Percentiles rank a stretch among this genome's conserved stretches.
Conservation (phyloP, 2,329 filamentous ascomycete species). For the Knufia petricola region DNA sequence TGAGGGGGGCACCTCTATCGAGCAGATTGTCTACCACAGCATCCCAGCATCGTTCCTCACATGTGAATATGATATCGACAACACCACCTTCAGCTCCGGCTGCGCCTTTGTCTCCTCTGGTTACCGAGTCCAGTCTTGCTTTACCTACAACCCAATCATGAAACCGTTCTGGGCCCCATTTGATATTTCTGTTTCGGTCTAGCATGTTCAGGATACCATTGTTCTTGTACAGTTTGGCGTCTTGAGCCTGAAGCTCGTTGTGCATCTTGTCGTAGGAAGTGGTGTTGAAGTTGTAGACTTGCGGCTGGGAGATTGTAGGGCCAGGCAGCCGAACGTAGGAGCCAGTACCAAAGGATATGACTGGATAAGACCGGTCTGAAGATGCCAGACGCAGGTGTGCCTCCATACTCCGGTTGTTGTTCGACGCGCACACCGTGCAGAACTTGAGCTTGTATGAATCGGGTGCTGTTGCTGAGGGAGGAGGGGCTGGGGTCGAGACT, state of each 20-base stretch:
- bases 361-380: conserved; percentile 76
- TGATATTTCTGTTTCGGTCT: conserved; percentile 79
- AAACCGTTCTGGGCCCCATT: conserved; percentile 94
- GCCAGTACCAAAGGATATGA: conserved; percentile 94
- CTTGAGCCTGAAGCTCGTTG: conserved; percentile 77
- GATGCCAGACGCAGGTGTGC: conserved; percentile 87
- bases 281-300: conserved; percentile 96
- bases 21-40: conserved; percentile 91
- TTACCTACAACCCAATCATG: conserved; percentile 92
- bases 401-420: conserved; percentile 99
- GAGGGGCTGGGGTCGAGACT: conserved; percentile 13
- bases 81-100: conserved; percentile 77
- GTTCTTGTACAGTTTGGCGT: conserved; percentile 73
- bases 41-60: conserved; percentile 97
- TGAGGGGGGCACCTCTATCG: conserved; percentile 73
- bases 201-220: conserved; percentile 97
- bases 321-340: conserved; percentile 89
- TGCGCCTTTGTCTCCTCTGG: conserved; percentile 62
- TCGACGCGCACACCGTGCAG: conserved; percentile 97
- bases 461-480: conserved; percentile 25
- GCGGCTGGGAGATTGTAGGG: conserved; percentile 82
- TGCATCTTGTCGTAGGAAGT: conserved; percentile 94
- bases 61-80: conserved; percentile 92
- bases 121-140: conserved; percentile 64
- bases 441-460: conserved; percentile 84